Evolutionary conservation across 352 stramenopile species (phyloP), one percentile per base, ranked within the genome.

Genomic region (Sclerospora graminicola): DNA sequence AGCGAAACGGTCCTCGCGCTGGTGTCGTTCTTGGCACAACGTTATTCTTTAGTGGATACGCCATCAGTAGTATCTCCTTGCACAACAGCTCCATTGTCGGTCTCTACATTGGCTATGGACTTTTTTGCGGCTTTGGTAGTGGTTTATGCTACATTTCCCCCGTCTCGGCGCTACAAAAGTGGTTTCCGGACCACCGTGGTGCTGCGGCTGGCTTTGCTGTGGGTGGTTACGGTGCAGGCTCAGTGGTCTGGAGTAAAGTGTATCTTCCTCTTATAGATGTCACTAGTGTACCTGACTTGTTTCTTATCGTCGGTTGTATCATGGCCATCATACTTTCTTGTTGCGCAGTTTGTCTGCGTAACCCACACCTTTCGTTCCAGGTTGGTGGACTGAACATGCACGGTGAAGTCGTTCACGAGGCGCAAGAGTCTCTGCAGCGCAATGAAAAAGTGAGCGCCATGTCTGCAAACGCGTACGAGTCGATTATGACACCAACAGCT

Each of bases 91-190:
- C 57, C 0, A 81, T 85, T 8, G 51, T 48, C 5, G 47, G 66
- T 8, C 53, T 84, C 2, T 83, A 80, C 63, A 45, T 88, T 28
- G 74, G 75, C 23, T 88, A 88, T 50, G 75, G 75, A 8, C 16
- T 88, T 14, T 66, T 83, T 28, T 57, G 43, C n/a, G 75, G 68
- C 41, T 80, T 82, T 9, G 75, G 75, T 31, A 71, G 69, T 21
- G 75, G 75, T 7, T 37, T 88, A 15, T 82, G 71, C 67, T 86
- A 86, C 58, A 82, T 88, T 41, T 84, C 72, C 3, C 75, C 75
- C 2, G 75, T 88, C 8, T 82, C 67, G n/a, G 60, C 72, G 11
- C 51, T 88, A 5, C 73, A 85, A 50, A 83, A 85, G 35, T 88
- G 75, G 75, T 88, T 88, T 52, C 75, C 75, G 7, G 75, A 88